Evolutionary conservation across 306 rosid species (phyloP).

Genomic region (Rubus parviflorus): DNA sequence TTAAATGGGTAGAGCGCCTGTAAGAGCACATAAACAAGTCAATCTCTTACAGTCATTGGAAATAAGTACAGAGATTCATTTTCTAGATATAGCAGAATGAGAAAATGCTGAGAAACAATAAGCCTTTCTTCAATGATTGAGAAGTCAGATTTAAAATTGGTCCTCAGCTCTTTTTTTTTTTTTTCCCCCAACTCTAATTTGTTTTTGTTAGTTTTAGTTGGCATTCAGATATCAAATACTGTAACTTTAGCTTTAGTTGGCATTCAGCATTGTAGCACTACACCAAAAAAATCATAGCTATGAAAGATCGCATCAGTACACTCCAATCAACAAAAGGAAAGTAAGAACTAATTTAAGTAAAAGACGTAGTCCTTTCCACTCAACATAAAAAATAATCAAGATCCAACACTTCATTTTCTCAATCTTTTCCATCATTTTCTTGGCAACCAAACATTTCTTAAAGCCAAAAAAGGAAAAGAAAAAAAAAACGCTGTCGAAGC

Average conservation of each 20-base stretch:
- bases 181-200: neutral
- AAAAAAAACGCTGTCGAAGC: neutral
- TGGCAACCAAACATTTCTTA: neutral
- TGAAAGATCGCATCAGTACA: neutral
- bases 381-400: neutral
- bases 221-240: neutral
- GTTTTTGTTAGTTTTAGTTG: neutral
- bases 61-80: neutral
- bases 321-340: neutral
- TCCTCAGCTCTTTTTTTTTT: neutral
- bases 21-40: neutral
- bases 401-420: neutral
- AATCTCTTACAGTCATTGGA: neutral
- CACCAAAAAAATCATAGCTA: neutral
- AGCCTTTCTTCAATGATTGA: neutral
- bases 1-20: neutral
- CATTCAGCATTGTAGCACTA: neutral
- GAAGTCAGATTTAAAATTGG: neutral
- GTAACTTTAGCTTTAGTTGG: neutral
- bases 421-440: neutral
- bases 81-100: neutral
- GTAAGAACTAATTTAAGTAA: neutral
- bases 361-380: neutral
- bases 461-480: neutral
- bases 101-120: neutral